Percentiles rank a stretch among this genome's conserved stretches.
Evolutionary conservation across 805 yeast species (phyloP).

Genomic region (Blastobotrys mokoenaii): DNA sequence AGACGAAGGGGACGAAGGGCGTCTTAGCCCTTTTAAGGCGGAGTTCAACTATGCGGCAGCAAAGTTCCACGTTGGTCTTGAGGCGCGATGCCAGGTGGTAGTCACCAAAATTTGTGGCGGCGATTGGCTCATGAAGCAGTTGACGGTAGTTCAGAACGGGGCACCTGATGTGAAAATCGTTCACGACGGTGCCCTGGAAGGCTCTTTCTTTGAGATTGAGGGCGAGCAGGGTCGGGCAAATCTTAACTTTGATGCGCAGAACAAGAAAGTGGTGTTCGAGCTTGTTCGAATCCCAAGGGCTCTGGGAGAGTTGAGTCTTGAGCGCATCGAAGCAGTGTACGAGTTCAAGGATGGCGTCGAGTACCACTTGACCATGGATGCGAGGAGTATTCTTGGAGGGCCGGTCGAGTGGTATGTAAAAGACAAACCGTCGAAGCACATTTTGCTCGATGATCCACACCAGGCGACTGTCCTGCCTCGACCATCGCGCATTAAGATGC

Average conservation of each 20-base stretch:
- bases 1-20: neutral
- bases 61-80: constrained; percentile 15
- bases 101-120: neutral
- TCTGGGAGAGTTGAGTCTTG: constrained; percentile 21
- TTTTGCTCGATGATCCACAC: neutral
- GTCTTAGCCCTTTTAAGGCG: constrained; percentile 8
- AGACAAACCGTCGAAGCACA: too few relatives aligned
- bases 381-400: neutral
- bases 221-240: constrained; percentile 8
- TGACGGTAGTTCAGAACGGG: constrained; percentile 9
- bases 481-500: constrained; percentile 23
- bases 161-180: constrained; percentile 7
- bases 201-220: neutral
- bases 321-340: neutral
- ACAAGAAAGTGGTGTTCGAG: constrained; percentile 18
- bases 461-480: constrained; percentile 18
- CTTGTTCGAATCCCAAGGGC: constrained; percentile 13
- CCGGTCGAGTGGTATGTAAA: neutral
- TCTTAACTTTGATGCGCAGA: constrained; percentile 16
- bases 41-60: constrained; percentile 14
- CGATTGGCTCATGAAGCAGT: constrained; percentile 3
- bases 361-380: neutral
- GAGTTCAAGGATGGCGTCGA: neutral
- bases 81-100: constrained; percentile 13
- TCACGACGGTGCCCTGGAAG: constrained; percentile 8